Percentiles rank a stretch among this genome's conserved stretches.
These are phyloP conservation scores for Cicer judaicum DNA, from an alignment of 306 rosid genomes.

Conservation along the genomic window DNA sequence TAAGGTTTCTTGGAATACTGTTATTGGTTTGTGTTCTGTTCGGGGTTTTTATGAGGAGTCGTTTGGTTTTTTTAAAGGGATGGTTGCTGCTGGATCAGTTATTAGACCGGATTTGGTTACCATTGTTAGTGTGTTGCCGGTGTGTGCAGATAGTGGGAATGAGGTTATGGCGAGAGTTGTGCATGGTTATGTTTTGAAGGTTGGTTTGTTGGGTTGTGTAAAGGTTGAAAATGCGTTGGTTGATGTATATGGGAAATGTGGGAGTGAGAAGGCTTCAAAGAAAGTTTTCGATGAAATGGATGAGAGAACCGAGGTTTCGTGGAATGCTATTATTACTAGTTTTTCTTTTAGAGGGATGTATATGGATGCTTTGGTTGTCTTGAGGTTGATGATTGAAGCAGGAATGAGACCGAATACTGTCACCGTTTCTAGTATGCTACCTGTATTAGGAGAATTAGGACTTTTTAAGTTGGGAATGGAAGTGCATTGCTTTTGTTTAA, in stretches of 20 bases:
- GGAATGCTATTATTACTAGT: constrained; percentile 80
- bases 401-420: constrained; percentile 70
- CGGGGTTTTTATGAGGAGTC: constrained; percentile 57
- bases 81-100: constrained; percentile 49
- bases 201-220: constrained; percentile 64
- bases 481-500: constrained; percentile 74
- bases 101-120: constrained; percentile 66
- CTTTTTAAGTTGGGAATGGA: constrained; percentile 62
- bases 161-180: constrained; percentile 56
- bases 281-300: constrained; percentile 72
- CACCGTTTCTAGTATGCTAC: constrained; percentile 73
- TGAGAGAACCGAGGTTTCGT: constrained; percentile 76
- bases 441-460: constrained; percentile 73
- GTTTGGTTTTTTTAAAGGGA: constrained; percentile 48
- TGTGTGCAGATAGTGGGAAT: constrained; percentile 64
- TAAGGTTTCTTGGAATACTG: constrained; percentile 77
- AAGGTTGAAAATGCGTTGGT: constrained; percentile 72
- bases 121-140: constrained; percentile 64
- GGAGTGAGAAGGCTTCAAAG: constrained; percentile 60
- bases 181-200: constrained; percentile 76
- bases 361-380: constrained; percentile 57
- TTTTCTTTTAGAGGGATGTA: constrained; percentile 61
- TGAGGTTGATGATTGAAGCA: constrained; percentile 65
- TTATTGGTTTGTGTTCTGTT: constrained; percentile 65
- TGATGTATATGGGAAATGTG: constrained; percentile 85